Conservation (phyloP, 345 rosid species). For the Hibiscus syriacus region DNA sequence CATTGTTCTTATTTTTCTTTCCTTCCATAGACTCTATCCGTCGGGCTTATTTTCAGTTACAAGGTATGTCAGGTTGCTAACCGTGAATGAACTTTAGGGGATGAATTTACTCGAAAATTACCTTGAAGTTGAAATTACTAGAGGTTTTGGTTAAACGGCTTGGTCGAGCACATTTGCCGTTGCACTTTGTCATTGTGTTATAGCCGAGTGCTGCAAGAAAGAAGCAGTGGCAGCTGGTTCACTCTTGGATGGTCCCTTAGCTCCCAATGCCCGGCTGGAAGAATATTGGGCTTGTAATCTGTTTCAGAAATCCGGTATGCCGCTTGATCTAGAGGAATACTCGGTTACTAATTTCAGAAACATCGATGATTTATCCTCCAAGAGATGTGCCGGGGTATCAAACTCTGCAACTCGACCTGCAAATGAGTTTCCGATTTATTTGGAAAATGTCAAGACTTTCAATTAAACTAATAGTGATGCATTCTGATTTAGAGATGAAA, state of each 20-base stretch:
- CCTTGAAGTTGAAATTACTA: conserved; percentile 9
- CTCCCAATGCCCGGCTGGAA: conserved; percentile 14
- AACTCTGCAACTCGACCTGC: conserved; percentile 93
- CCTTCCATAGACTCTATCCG: conserved; percentile 3
- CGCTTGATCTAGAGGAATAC: conserved; percentile 87
- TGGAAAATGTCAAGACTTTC: background rate
- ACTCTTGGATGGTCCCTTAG: background rate
- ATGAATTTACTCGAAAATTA: conserved; percentile 7
- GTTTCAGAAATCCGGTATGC: conserved; percentile 74
- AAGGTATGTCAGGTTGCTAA: conserved; percentile 31
- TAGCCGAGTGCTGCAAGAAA: conserved; percentile 15
- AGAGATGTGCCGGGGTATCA: conserved; percentile 65
- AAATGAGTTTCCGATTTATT: conserved; percentile 9
- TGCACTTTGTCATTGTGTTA: background rate
- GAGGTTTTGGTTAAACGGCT: conserved; percentile 8
- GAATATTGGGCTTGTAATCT: conserved; percentile 19
- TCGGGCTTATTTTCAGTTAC: conserved; percentile 5
- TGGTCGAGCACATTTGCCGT: background rate
- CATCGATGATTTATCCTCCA: conserved; percentile 93
- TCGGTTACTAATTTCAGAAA: conserved; percentile 85
- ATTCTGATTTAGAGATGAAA: background rate
- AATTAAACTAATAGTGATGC: background rate
- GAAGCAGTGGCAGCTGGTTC: conserved; percentile 14
- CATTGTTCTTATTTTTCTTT: background rate
- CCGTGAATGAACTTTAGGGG: conserved; percentile 8